Evolutionary conservation across 148 eudicot species (phyloP).

Genomic region (Rhododendron williamsianum): DNA sequence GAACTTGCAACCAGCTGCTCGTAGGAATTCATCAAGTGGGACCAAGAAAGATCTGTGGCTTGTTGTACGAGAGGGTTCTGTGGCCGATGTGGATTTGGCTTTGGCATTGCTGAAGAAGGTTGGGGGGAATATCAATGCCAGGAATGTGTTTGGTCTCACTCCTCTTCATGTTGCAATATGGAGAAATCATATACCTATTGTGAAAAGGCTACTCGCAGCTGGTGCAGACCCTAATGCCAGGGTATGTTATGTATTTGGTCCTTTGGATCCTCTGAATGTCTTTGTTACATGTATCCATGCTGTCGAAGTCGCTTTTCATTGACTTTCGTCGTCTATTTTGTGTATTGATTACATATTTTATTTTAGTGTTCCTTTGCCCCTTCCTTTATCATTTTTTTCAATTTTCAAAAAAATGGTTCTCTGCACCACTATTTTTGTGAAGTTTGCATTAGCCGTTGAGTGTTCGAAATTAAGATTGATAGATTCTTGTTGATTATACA

Average conservation of each 20-base stretch:
- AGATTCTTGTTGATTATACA: background rate
- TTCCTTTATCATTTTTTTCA: background rate
- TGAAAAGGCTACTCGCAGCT: constrained; percentile 86
- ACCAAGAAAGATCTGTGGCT: constrained; percentile 63
- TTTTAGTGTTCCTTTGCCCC: background rate
- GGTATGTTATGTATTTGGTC: constrained; percentile 44
- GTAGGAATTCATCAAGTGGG: constrained; percentile 37
- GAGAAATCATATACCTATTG: constrained; percentile 93
- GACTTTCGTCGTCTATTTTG: background rate
- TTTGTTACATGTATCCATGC: constrained; percentile 8
- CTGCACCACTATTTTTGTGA: background rate
- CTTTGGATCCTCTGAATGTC: constrained; percentile 14
- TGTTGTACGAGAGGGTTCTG: constrained; percentile 63
- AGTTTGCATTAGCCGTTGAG: background rate
- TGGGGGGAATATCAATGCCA: constrained; percentile 75
- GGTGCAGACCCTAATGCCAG: constrained; percentile 98
- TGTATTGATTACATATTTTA: background rate
- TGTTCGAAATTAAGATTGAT: background rate
- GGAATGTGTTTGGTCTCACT: constrained; percentile 79
- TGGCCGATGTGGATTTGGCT: constrained; percentile 65
- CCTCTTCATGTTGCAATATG: constrained; percentile 94
- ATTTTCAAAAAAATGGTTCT: background rate
- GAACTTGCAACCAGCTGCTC: constrained; percentile 39
- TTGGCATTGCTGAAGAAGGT: constrained; percentile 68
- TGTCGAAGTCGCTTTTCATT: constrained; percentile 12